Conservation (phyloP, 805 yeast species). For the Yamadazyma nakazawae region DNA sequence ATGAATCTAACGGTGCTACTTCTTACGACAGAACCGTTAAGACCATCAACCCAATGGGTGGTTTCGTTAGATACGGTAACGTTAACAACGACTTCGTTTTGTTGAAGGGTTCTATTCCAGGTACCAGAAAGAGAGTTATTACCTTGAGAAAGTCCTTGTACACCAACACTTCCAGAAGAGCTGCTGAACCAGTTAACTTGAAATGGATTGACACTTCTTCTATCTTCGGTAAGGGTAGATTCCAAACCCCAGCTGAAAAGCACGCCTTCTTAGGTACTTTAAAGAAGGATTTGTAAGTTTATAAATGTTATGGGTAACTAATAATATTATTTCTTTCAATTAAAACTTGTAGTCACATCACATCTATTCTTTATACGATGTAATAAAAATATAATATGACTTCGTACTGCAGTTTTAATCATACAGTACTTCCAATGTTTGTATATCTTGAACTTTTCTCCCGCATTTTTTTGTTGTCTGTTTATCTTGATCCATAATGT, state of each 20-base stretch:
- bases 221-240: conserved; percentile 99
- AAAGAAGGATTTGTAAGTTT: conserved; percentile 80
- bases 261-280: conserved; percentile 99
- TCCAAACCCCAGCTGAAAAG: conserved; percentile 99
- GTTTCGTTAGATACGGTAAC: conserved; percentile 99
- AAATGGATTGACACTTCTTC: conserved; percentile 99
- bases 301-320: background rate
- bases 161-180: conserved; percentile 97
- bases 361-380: too few species aligned
- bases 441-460: background rate
- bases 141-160: conserved; percentile 98
- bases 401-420: too few species aligned
- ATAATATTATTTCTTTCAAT: background rate
- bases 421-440: too few species aligned
- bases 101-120: conserved; percentile 99
- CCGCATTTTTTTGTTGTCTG: background rate
- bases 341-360: too few species aligned
- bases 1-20: conserved; percentile 93
- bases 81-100: conserved; percentile 97
- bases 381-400: too few species aligned
- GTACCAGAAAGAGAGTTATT: conserved; percentile 99
- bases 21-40: conserved; percentile 99
- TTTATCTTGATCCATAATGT: conserved; percentile 1
- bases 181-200: conserved; percentile 92
- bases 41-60: conserved; percentile 99